Percentiles rank a stretch among this genome's conserved stretches.
Conservation (phyloP, 352 stramenopile genomes). For the Plasmopara muralis region DNA sequence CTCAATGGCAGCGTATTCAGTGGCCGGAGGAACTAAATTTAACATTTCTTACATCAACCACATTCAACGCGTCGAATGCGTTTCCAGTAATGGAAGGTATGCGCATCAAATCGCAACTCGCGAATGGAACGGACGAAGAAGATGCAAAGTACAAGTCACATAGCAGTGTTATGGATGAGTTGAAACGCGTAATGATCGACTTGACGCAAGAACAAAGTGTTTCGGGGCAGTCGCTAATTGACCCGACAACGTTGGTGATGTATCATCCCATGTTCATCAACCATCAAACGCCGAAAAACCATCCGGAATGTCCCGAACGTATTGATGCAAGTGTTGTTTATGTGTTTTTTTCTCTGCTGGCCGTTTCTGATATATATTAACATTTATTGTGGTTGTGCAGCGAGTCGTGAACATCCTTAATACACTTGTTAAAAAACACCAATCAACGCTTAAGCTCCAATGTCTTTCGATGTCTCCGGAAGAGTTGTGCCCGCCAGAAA, state of each 20-base stretch:
- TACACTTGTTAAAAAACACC: constrained; percentile 55
- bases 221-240: constrained; percentile 8
- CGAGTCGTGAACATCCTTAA: constrained; percentile 63
- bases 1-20: constrained; percentile 58
- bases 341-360: constrained; percentile 12
- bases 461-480: constrained; percentile 58
- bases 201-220: constrained; percentile 55
- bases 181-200: constrained; percentile 76
- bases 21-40: constrained; percentile 57
- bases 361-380: constrained; percentile 1
- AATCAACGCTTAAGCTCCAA: constrained; percentile 63
- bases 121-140: constrained; percentile 11
- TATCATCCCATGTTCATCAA: constrained; percentile 82
- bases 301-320: constrained; percentile 76
- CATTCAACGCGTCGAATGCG: constrained; percentile 1
- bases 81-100: constrained; percentile 31
- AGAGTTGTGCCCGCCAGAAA: constrained; percentile 67
- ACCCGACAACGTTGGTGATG: constrained; percentile 63
- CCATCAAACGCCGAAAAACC: constrained; percentile 77
- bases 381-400: constrained; percentile 22
- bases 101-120: constrained; percentile 8
- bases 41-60: constrained; percentile 31
- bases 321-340: constrained; percentile 50
- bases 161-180: constrained; percentile 52
- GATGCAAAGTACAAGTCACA: constrained; percentile 10